Evolutionary conservation across 2,329 filamentous ascomycete species (phyloP), one percentile per base, ranked within the genome.

Genomic region (Dothistroma septosporum): DNA sequence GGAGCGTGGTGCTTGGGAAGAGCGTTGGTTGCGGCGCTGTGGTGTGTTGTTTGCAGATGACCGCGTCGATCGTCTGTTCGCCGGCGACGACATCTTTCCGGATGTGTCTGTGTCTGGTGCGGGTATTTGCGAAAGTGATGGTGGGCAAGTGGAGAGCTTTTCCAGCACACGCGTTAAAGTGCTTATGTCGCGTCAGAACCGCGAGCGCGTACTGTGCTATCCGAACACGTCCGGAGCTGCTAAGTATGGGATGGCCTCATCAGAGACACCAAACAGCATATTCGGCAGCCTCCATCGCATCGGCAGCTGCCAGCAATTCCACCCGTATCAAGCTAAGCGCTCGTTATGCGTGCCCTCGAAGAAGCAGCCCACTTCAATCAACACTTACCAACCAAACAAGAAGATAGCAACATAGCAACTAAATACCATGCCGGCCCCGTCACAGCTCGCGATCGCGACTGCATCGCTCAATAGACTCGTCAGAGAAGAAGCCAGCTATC

Each of bases 401-500:
- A 49, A 57, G 7, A 22, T 10, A 57, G 21, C 14, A 7, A 32
- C 37, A 48, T 28, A 35, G 32, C 48, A 21, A 32, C 60, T 35
- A 54, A 41, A 44, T 32, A 76, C 55, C 54, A 96, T 96, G 92
- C 83, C 90, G 3, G 83, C 91, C 33, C 89, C 90, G 49, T 87
- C 87, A 0, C 83, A 87, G 68, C 85, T 97, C 74, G 77, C 85
- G 70, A 94, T 97, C 73, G 87, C 89, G 49, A 94, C 90, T 24
- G 85, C 87, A 63, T 86, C 91, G 21, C 85, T 97, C 67, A 82
- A 84, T 69, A 91, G 94, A 61, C 85, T 97, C 53, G 85, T 96
- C 67, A 97, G 96, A 77, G 94, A 99, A 76, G 91, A 97, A 76
- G 81, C 84, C 44, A 93, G 88, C 70, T 97, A 99, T 79, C 89